Conservation (phyloP, 2,329 filamentous ascomycete genomes). For the Apiospora koreana region DNA sequence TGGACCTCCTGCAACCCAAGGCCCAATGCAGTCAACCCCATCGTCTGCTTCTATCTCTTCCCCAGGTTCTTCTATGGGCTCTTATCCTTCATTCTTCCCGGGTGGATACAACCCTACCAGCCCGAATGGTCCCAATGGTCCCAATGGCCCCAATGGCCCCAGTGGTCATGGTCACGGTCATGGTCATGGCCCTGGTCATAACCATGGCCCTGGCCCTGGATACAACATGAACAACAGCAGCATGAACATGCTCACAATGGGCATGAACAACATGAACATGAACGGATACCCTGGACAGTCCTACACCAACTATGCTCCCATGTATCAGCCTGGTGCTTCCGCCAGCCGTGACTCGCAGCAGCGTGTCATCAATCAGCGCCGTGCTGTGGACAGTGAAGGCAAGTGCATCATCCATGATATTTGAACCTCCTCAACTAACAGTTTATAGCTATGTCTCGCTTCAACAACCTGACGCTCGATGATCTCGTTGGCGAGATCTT, state of each 20-base stretch:
- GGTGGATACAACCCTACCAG: slow-evolving; percentile 31
- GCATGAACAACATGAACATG: slow-evolving; percentile 68
- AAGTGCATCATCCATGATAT: slow-evolving; percentile 26
- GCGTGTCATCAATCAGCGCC: slow-evolving; percentile 74
- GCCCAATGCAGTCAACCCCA: slow-evolving; percentile 25
- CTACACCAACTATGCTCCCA: slow-evolving; percentile 58
- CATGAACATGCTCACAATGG: slow-evolving; percentile 65
- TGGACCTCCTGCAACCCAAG: slow-evolving; percentile 59
- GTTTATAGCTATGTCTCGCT: slow-evolving; percentile 68
- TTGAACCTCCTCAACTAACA: slow-evolving; percentile 29
- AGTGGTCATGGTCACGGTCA: not conserved
- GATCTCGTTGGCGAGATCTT: slow-evolving; percentile 83
- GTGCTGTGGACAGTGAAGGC: slow-evolving; percentile 73
- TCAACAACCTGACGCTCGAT: slow-evolving; percentile 80
- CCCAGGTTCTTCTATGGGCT: slow-evolving; percentile 14
- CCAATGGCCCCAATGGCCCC: too few relatives aligned
- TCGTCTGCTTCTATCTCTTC: slow-evolving; percentile 22
- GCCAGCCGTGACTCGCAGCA: slow-evolving; percentile 67
- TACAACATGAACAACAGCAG: slow-evolving; percentile 29
- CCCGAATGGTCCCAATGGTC: slow-evolving; percentile 23
- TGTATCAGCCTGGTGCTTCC: slow-evolving; percentile 55
- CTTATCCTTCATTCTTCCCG: slow-evolving; percentile 31
- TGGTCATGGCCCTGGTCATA: slow-evolving; percentile 25
- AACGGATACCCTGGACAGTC: slow-evolving; percentile 57
- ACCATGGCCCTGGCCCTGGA: slow-evolving; percentile 25